phyloP scores from a whole-genome alignment of 2,329 filamentous ascomycete genomes.

The Exophiala alcalophila region DNA sequence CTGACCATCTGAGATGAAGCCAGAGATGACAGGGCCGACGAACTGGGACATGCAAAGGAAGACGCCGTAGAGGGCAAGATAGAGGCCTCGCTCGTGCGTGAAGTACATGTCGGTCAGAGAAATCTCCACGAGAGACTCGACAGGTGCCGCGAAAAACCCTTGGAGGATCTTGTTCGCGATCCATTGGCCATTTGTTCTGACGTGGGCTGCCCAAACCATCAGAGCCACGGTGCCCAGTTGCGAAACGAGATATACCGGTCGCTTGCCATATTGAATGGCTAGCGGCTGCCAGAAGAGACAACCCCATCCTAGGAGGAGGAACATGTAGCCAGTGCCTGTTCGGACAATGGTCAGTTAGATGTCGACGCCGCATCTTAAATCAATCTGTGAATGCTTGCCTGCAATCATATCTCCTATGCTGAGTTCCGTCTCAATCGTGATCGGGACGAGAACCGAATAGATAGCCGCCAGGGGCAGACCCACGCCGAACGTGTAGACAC shows the following conservation, averaged over 20 bases:
- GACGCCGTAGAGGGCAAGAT: conserved; percentile 27
- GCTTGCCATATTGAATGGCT: conserved; percentile 44
- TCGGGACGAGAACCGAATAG: conserved; percentile 36
- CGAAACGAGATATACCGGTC: conserved; percentile 30
- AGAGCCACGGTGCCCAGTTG: conserved; percentile 33
- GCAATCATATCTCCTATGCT: conserved; percentile 42
- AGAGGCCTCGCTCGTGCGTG: conserved; percentile 27
- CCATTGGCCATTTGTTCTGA: conserved; percentile 48
- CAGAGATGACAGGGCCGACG: conserved; percentile 39
- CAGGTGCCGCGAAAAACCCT: conserved; percentile 48
- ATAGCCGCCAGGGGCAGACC: conserved; percentile 35
- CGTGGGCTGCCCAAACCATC: conserved; percentile 36
- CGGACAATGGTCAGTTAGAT: conserved; percentile 42
- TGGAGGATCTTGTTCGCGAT: conserved; percentile 48
- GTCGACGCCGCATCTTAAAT: conserved; percentile 41
- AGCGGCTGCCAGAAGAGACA: conserved; percentile 47
- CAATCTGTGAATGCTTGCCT: conserved; percentile 47
- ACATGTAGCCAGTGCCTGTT: conserved; percentile 51
- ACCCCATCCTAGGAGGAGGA: conserved; percentile 40
- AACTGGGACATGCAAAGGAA: conserved; percentile 24
- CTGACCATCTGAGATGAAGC: conserved; percentile 29
- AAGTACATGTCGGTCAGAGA: conserved; percentile 46
- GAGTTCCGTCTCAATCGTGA: conserved; percentile 44
- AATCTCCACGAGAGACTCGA: conserved; percentile 50
- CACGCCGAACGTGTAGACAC: conserved; percentile 35